These are phyloP conservation scores for Trichosphaerium sp. DNA, from an alignment of 78 protist species.

Conservation along the genomic window DNA sequence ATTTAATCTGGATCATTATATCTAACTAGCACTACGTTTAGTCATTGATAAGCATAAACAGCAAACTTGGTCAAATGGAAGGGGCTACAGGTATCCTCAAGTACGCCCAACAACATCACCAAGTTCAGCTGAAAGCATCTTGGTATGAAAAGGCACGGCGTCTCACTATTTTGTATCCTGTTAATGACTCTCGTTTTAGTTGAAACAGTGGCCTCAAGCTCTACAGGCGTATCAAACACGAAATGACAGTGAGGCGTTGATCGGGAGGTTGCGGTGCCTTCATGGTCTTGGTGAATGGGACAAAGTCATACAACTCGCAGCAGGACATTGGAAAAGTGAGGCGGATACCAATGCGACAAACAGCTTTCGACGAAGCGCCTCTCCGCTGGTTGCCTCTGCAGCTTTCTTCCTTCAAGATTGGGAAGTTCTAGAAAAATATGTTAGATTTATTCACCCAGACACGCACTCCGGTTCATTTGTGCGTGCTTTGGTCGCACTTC, in stretches of 20 bases:
- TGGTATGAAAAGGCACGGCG: constrained; percentile 91
- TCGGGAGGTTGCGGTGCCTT: constrained; percentile 88
- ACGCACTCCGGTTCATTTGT: constrained; percentile 53
- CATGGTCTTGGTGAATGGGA: constrained; percentile 89
- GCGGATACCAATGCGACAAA: background rate
- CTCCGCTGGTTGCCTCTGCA: constrained; percentile 83
- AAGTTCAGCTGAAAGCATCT: constrained; percentile 53
- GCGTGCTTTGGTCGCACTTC: constrained; percentile 55
- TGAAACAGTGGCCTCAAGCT: no score
- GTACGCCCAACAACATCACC: constrained; percentile 46
- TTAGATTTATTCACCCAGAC: constrained; percentile 29
- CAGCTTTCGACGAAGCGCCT: no score
- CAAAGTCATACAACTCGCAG: constrained; percentile 25
- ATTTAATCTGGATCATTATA: background rate
- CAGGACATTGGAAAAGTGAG: constrained; percentile 36
- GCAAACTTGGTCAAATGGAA: constrained; percentile 86
- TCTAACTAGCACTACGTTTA: no score
- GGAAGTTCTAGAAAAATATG: constrained; percentile 52
- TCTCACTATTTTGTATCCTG: no score
- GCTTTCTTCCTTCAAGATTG: constrained; percentile 74
- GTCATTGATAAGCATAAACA: constrained; percentile 77
- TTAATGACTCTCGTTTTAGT: no score
- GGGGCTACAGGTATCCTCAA: constrained; percentile 84
- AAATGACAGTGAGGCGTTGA: background rate
- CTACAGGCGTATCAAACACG: no score